A percentile compares a stretch with the other conserved stretches of the same genome.
These are phyloP conservation scores for Boletus vermiculosoides DNA, from an alignment of 768 basidiomycete genomes.

Conservation along the genomic window DNA sequence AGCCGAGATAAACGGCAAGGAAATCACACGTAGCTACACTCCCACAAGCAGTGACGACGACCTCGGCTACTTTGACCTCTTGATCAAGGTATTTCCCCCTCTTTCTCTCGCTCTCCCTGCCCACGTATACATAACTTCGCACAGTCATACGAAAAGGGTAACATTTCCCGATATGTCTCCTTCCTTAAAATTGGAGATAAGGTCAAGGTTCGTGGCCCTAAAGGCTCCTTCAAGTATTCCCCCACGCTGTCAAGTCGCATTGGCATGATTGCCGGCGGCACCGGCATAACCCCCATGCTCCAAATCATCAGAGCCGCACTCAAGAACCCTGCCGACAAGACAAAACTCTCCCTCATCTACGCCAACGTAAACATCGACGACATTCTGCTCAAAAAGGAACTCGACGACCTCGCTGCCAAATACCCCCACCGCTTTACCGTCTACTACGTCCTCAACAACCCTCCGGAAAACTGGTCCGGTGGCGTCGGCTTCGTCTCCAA, in stretches of 20 bases:
- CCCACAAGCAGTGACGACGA: conserved; percentile 94
- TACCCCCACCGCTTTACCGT: conserved; percentile 73
- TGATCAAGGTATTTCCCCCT: conserved; percentile 75
- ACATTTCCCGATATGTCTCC: conserved; percentile 87
- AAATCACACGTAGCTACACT: conserved; percentile 89
- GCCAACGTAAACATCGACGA: conserved; percentile 94
- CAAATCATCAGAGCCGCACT: conserved; percentile 95
- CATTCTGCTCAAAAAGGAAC: conserved; percentile 85
- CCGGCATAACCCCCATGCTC: conserved; percentile 98
- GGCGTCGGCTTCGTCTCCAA: conserved; percentile 92
- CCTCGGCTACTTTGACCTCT: conserved; percentile 89
- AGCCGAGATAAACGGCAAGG: conserved; percentile 90
- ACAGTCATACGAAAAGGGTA: conserved; percentile 95
- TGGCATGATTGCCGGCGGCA: conserved; percentile 98
- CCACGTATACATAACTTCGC: neutral
- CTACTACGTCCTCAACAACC: conserved; percentile 93
- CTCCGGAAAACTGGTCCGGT: conserved; percentile 81
- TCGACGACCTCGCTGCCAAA: conserved; percentile 70
- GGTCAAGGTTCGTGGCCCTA: conserved; percentile 92
- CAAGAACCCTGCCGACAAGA: conserved; percentile 83
- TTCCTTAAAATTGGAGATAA: conserved; percentile 84
- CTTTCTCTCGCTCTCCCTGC: neutral
- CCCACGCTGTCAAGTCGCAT: conserved; percentile 72
- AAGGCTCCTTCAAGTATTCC: conserved; percentile 88
- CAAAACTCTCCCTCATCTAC: conserved; percentile 85